Percentiles rank a stretch among this genome's conserved stretches.
Conservation (phyloP, 108 stramenopile genomes). For the Seminavis robusta region DNA sequence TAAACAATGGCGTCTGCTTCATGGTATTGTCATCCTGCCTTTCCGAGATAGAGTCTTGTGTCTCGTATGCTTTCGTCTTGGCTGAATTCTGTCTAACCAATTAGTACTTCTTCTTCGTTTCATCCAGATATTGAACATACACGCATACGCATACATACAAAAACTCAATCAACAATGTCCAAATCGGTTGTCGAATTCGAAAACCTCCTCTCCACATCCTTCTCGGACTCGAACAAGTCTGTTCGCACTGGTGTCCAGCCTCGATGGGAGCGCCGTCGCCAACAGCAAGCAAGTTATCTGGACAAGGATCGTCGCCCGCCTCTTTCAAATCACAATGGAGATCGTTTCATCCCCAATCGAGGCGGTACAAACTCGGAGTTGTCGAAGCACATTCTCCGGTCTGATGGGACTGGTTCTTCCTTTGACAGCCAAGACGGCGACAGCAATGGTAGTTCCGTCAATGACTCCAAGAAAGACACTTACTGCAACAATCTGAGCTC, state of each 20-base stretch:
- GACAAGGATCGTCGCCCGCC: conserved; percentile 9
- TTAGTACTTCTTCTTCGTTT: too few relatives aligned
- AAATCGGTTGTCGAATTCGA: conserved; percentile 81
- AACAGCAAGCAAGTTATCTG: conserved; percentile 8
- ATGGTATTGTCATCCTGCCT: too few relatives aligned
- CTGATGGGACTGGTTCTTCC: conserved; percentile 38
- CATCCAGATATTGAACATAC: too few relatives aligned
- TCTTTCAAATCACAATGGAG: conserved; percentile 25
- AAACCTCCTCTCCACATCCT: conserved; percentile 76
- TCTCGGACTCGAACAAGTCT: conserved; percentile 81
- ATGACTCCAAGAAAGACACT: conserved; percentile 85
- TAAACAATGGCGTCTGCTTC: too few relatives aligned
- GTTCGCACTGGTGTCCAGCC: conserved; percentile 65
- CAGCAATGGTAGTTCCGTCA: conserved; percentile 42
- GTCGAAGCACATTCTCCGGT: conserved; percentile 61
- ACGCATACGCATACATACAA: too few relatives aligned
- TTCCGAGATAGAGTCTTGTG: too few relatives aligned
- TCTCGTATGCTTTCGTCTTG: too few relatives aligned
- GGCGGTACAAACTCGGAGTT: conserved; percentile 68
- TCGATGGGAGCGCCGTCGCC: conserved; percentile 84
- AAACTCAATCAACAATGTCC: conserved; percentile 45
- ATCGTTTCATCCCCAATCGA: conserved; percentile 76
- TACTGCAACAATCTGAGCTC: conserved; percentile 49
- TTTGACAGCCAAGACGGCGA: conserved; percentile 64
- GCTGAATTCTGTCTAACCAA: too few relatives aligned